Conservation (phyloP, 2,329 filamentous ascomycete genomes). For the Monosporascus sp. region DNA sequence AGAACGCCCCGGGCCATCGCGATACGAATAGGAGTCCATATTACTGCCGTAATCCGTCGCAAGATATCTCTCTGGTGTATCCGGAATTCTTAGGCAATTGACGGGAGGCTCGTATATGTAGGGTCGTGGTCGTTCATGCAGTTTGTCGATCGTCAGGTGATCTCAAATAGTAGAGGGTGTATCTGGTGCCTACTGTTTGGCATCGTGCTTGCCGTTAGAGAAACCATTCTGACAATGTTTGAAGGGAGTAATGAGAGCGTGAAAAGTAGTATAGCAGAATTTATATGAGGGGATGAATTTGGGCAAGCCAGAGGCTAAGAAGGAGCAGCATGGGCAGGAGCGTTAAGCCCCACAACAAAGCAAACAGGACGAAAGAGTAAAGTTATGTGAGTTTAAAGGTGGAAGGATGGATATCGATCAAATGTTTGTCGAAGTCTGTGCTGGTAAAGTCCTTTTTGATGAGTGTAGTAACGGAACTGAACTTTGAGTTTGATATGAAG, state of each 20-base stretch:
- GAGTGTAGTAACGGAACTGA: not conserved
- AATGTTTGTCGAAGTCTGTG: not conserved
- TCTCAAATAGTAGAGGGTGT: conserved; percentile 13
- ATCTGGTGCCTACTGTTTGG: conserved; percentile 41
- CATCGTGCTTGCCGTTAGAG: conserved; percentile 52
- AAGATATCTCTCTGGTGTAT: conserved; percentile 1
- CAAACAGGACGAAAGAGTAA: conserved; percentile 22
- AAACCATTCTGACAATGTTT: conserved; percentile 37
- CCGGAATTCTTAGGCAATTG: conserved; percentile 1
- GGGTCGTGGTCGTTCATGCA: conserved; percentile 11
- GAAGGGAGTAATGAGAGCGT: conserved; percentile 16
- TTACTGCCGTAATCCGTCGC: conserved; percentile 8
- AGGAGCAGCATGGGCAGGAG: conserved; percentile 18
- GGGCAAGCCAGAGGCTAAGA: conserved; percentile 25
- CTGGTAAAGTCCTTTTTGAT: not conserved
- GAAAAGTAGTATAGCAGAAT: conserved; percentile 14
- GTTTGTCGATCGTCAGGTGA: conserved; percentile 21
- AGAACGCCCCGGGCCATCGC: conserved; percentile 47
- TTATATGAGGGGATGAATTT: conserved; percentile 15
- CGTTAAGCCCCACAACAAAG: conserved; percentile 26
- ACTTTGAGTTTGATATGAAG: not conserved
- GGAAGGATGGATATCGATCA: conserved; percentile 5
- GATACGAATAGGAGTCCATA: conserved; percentile 54
- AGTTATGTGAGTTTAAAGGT: conserved; percentile 6
- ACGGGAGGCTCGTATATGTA: conserved; percentile 13